Base-by-base conservation (phyloP, 805 yeast species). In the Blastobotrys peoriensis region DNA sequence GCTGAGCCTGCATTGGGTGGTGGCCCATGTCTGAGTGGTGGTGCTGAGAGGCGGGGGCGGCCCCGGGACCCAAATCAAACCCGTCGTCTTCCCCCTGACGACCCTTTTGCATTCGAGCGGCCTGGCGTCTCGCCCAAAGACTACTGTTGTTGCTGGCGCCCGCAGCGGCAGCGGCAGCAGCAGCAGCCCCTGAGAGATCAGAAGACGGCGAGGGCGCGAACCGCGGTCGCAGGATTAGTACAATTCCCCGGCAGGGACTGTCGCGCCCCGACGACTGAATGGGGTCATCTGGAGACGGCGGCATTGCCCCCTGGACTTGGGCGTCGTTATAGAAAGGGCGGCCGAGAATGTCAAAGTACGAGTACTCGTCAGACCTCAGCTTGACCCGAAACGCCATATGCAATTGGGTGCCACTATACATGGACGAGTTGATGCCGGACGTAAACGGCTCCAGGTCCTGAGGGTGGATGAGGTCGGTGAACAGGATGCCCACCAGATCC, bases 51-150 rank as follows among this genome's bases (percentile, higher is more conserved):
- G 8, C 38, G 8, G 17, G 21, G 13, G 10, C 17, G 30, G 33
- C 25, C 17, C 41, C 21, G 19, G 45, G 41, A n/a, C 45, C 34
- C 15, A 15, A 33, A 19, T 35, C 3, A 36, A 40, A 27, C 10
- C 17, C 44, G 13, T 33, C 38, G 2, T 43, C 48, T 25, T 25
- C 30, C 8, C 10, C 8, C 30, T 25, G 30, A 8, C 30, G 8
- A 13, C 25, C 40, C 45, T 38, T 43, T 39, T 45, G 50, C 20
- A 41, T 38, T 13, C 49, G 33, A 9, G 49, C 23, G 5, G 46
- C 51, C 33, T 50, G 54, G 19, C 54, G 47, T 17, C 54, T 39
- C 19, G 37, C 25, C 54, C 54, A 50, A 19, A 50, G 45, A 22
- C 33, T 50, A 17, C 22, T 36, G 44, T 21, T 21, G 33, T 22